A percentile compares a stretch with the other conserved stretches of the same genome.
These are phyloP conservation scores for Aspergillus tanneri DNA, from an alignment of 2,329 filamentous ascomycete genomes.

Conservation along the genomic window DNA sequence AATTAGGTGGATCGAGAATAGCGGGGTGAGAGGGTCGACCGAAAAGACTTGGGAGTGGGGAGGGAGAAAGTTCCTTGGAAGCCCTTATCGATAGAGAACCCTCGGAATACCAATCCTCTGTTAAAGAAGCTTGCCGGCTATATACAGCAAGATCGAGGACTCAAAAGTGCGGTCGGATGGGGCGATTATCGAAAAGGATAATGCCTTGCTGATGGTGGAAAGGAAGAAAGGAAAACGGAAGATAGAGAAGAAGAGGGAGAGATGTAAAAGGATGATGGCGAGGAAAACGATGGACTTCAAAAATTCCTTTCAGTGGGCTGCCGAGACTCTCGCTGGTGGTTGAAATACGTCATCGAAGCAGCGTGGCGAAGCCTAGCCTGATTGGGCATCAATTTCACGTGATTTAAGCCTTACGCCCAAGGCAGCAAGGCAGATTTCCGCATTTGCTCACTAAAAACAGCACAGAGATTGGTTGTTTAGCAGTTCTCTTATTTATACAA, in stretches of 20 bases:
- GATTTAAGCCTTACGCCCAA: conserved; percentile 14
- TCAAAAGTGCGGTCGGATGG: not conserved
- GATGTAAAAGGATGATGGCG: conserved; percentile 11
- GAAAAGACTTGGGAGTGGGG: conserved; percentile 24
- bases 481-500: not conserved
- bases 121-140: not conserved
- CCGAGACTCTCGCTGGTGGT: conserved; percentile 20
- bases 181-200: conserved; percentile 1
- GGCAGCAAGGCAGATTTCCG: not conserved
- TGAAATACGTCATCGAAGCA: conserved; percentile 28
- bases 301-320: conserved; percentile 30
- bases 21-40: conserved; percentile 33
- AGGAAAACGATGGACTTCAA: conserved; percentile 15
- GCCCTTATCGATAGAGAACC: conserved; percentile 43
- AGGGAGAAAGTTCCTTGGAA: conserved; percentile 24
- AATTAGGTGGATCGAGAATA: conserved; percentile 36
- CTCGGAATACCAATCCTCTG: conserved; percentile 7
- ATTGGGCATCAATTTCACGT: conserved; percentile 24
- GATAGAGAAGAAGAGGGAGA: not conserved
- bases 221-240: conserved; percentile 1
- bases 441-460: not conserved
- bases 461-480: not conserved
- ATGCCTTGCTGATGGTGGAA: not conserved
- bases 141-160: not conserved
- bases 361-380: conserved; percentile 22